A percentile compares a stretch with the other conserved stretches of the same genome.
phyloP scores from a whole-genome alignment of 2,329 filamentous ascomycete genomes.

The Hymenoscyphus infarciens region DNA sequence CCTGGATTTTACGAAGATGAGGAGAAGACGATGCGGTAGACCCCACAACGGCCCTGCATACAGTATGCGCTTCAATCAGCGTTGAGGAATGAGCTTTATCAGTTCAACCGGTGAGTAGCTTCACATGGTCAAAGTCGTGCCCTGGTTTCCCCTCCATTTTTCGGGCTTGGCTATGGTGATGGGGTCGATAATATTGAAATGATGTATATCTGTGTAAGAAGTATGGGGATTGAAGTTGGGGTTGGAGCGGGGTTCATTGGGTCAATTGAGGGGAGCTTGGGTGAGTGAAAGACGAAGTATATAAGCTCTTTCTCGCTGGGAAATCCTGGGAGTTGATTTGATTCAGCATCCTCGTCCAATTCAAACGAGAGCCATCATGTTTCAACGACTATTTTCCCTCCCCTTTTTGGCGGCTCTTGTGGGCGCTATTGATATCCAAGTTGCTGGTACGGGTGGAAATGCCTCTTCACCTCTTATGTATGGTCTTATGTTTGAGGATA shows the following conservation, averaged over 20 bases:
- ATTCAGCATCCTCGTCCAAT: neutral
- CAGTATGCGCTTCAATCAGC: slow-evolving; percentile 6
- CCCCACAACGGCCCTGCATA: neutral
- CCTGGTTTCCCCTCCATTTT: neutral
- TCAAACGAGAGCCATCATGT: neutral
- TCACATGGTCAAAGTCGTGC: neutral
- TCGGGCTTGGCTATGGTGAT: neutral
- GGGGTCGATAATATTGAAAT: neutral
- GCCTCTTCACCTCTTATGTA: slow-evolving; percentile 29
- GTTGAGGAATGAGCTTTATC: neutral
- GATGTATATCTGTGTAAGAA: neutral
- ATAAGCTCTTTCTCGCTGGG: neutral
- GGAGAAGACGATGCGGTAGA: neutral
- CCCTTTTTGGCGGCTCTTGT: slow-evolving; percentile 19
- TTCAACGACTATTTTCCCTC: slow-evolving; percentile 1
- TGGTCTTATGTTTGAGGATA: slow-evolving; percentile 35
- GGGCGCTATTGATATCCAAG: slow-evolving; percentile 28
- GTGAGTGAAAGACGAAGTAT: neutral
- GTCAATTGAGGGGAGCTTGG: neutral
- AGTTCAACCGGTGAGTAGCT: neutral
- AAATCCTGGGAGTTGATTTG: neutral
- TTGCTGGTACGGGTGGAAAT: slow-evolving; percentile 30
- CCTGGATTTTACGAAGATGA: neutral
- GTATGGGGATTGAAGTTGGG: neutral
- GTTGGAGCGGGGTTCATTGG: neutral